Conservation (phyloP, 306 rosid genomes). For the Citrullus colocynthis region DNA sequence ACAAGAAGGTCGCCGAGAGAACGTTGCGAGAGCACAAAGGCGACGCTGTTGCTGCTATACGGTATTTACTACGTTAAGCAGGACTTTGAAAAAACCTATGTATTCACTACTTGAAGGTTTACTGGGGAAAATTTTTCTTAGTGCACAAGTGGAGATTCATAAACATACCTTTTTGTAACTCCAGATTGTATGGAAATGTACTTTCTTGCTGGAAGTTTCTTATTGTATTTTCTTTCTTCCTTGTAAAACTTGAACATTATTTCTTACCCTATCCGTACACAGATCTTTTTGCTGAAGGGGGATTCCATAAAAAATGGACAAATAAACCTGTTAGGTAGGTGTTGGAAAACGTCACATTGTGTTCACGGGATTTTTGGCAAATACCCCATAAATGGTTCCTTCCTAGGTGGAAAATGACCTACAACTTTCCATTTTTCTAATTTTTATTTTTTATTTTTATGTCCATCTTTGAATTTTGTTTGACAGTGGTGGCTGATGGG, state of each 20-base stretch:
- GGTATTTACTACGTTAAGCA: constrained; percentile 51
- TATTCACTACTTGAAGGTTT: not conserved
- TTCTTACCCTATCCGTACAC: not conserved
- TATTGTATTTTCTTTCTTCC: not conserved
- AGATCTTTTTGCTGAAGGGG: not conserved
- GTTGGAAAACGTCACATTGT: not conserved
- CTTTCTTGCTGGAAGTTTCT: not conserved
- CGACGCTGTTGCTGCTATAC: constrained; percentile 90
- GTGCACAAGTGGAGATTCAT: not conserved
- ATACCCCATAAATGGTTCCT: not conserved
- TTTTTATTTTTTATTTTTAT: no score
- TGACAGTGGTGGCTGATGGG: no score
- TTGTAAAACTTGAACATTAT: not conserved
- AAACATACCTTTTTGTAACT: not conserved
- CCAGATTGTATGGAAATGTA: not conserved
- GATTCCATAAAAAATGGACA: not conserved
- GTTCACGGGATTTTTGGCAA: not conserved
- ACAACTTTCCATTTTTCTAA: no score
- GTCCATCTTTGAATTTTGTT: no score
- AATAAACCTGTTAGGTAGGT: not conserved
- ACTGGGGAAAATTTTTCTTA: not conserved
- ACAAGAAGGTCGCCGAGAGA: constrained; percentile 88
- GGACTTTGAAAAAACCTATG: not conserved
- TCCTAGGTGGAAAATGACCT: not conserved
- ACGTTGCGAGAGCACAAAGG: constrained; percentile 95